These are phyloP conservation scores for Neurospora sp. DNA, from an alignment of 495 filamentous ascomycete species.

Conservation along the genomic window DNA sequence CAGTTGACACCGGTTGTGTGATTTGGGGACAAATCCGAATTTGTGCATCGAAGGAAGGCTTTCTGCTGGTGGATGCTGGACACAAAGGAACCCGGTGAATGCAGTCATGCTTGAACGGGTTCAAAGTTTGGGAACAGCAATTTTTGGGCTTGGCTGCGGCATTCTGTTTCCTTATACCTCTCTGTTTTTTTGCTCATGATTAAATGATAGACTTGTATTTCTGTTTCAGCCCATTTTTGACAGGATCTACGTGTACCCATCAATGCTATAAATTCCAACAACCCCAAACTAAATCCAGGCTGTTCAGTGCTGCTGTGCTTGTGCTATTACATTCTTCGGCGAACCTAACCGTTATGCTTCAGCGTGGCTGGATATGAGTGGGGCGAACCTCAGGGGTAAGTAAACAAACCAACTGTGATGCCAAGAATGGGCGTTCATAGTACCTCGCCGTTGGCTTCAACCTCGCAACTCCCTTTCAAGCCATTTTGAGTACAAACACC, in stretches of 20 bases:
- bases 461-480: background rate
- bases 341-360: background rate
- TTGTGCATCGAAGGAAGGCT: background rate
- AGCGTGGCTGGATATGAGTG: background rate
- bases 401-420: background rate
- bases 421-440: background rate
- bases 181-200: background rate
- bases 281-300: background rate
- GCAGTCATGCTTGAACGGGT: background rate
- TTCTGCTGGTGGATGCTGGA: background rate
- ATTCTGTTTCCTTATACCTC: background rate
- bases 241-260: background rate
- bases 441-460: background rate
- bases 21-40: background rate
- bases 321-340: background rate
- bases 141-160: background rate
- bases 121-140: background rate
- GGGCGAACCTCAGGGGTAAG: background rate
- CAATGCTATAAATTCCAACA: background rate
- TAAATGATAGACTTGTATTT: background rate
- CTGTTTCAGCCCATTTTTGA: background rate
- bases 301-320: background rate
- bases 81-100: background rate
- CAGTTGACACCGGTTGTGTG: background rate
- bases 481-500: background rate